Percentiles rank a stretch among this genome's conserved stretches.
Conservation (phyloP, 441 rosid genomes). For the Jatropha multifida region DNA sequence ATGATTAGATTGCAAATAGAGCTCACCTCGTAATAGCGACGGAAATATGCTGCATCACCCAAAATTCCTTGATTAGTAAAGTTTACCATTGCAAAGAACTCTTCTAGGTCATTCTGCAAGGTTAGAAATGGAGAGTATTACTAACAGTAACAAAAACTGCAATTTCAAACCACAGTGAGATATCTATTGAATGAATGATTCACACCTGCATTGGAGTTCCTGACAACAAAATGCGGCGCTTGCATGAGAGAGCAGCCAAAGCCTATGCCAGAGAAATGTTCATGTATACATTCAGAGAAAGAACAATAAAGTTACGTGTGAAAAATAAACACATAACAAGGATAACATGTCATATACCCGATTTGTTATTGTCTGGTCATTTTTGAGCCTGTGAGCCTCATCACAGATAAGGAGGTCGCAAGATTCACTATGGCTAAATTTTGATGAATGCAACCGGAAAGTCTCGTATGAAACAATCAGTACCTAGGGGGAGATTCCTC, state of each 20-base stretch:
- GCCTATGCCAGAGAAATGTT: slow-evolving; percentile 54
- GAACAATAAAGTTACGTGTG: slow-evolving; percentile 14
- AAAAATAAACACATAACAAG: slow-evolving; percentile 17
- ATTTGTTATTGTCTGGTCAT: slow-evolving; percentile 94
- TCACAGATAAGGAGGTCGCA: slow-evolving; percentile 98
- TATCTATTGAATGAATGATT: slow-evolving; percentile 18
- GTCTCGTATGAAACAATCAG: slow-evolving; percentile 97
- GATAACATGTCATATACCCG: slow-evolving; percentile 49
- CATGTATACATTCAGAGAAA: slow-evolving; percentile 20
- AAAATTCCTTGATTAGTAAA: slow-evolving; percentile 93
- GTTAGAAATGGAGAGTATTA: slow-evolving; percentile 7
- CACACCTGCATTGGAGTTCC: slow-evolving; percentile 99
- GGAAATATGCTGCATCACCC: slow-evolving; percentile 89
- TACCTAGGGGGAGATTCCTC: slow-evolving; percentile 46
- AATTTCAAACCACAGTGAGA: not conserved
- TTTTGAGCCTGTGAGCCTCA: slow-evolving; percentile 98
- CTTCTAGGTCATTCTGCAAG: slow-evolving; percentile 96
- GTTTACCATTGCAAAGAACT: slow-evolving; percentile 98
- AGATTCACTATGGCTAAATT: slow-evolving; percentile 69
- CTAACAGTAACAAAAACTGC: not conserved
- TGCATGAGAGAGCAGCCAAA: slow-evolving; percentile 89
- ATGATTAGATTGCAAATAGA: slow-evolving; percentile 19
- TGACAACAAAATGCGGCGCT: slow-evolving; percentile 84
- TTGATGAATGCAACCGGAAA: slow-evolving; percentile 94
- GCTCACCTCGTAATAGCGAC: slow-evolving; percentile 90